Base-by-base conservation (phyloP, 148 eudicot genomes). In the Bassia scoparia region DNA sequence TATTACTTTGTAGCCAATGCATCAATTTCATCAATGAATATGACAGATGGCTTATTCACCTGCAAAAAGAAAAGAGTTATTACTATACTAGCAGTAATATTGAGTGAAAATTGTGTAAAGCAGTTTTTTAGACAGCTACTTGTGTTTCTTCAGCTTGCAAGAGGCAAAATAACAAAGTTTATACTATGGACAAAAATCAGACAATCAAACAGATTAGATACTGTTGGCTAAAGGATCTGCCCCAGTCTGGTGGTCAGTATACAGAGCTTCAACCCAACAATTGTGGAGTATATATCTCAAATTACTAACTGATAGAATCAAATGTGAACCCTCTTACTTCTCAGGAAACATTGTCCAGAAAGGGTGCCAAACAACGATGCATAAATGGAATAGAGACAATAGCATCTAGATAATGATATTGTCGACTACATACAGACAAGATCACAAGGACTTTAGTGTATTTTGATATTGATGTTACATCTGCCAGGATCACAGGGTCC, bases 11-110 rank as follows among this genome's bases (percentile, higher is more conserved):
- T 86, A 55, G 88, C 98, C 58, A 93, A 81, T 56, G 98, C 98
- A 81, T 93, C 96, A 63, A 93, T 93, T 82, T 93, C 96, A 84
- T 93, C 98, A 73, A 93, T 89, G 79, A 93, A 93, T 64, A 93
- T 89, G 38, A 90, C 98, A 5, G 98, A 90, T 71, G 96, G 98
- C 81, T 84, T 93, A 80, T 93, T 93, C 26, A 93, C 94, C 98
- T 93, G 88, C 70, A 59, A 58, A 77, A 67, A 55, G 37, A n/a
- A 30, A n/a, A 80, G 17, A n/a, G 20, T 49, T 35, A 16, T 44
- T 41, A 30, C n/a, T 29, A 5, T 16, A 69, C 15, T 21, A 50
- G 37, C 26, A 20, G 24, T 56, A 7, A 58, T 41, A 8, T 20
- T 20, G 37, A 15, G 7, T 13, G 12, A 5, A 24, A 37, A 65